Percentiles rank a stretch among this genome's conserved stretches.
Evolutionary conservation across 2,329 filamentous ascomycete genomes (phyloP).

Genomic region (Leptographium wingfieldii): DNA sequence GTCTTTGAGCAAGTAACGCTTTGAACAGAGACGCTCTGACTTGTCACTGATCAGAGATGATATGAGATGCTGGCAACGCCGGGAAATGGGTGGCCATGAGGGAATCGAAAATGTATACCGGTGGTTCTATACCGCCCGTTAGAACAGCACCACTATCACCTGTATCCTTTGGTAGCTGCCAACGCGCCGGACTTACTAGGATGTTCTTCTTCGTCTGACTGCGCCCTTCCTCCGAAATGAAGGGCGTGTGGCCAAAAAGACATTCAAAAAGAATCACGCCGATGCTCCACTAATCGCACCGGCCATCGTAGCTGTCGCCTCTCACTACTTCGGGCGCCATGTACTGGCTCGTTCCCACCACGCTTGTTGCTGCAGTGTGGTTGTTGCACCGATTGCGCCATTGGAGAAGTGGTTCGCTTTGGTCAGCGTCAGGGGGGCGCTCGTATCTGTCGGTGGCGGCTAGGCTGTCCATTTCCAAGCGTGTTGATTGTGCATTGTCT

Average conservation of each 20-base stretch:
- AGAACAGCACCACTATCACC: background rate
- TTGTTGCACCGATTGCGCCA: slow-evolving; percentile 60
- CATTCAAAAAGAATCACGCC: slow-evolving; percentile 93
- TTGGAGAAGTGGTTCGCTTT: slow-evolving; percentile 42
- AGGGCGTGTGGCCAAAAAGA: slow-evolving; percentile 82
- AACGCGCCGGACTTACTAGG: slow-evolving; percentile 37
- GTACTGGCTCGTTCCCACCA: slow-evolving; percentile 93
- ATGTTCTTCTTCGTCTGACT: slow-evolving; percentile 81
- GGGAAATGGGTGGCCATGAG: slow-evolving; percentile 48
- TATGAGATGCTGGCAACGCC: slow-evolving; percentile 67
- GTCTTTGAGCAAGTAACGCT: slow-evolving; percentile 60
- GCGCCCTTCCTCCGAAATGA: slow-evolving; percentile 64
- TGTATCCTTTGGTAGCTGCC: no score
- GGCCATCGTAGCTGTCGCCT: slow-evolving; percentile 73
- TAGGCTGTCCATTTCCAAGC: slow-evolving; percentile 20
- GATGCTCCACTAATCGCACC: slow-evolving; percentile 96
- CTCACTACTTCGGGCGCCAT: slow-evolving; percentile 92
- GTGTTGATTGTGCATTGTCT: background rate
- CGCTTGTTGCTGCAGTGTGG: slow-evolving; percentile 64
- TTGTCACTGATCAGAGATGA: slow-evolving; percentile 59
- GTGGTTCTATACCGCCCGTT: slow-evolving; percentile 40
- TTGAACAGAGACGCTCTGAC: slow-evolving; percentile 62
- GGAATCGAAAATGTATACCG: slow-evolving; percentile 60
- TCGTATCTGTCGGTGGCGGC: slow-evolving; percentile 25
- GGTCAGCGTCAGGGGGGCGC: slow-evolving; percentile 15